These are phyloP conservation scores for Nannochloropsis salina DNA, from an alignment of 108 stramenopile genomes.

Conservation along the genomic window DNA sequence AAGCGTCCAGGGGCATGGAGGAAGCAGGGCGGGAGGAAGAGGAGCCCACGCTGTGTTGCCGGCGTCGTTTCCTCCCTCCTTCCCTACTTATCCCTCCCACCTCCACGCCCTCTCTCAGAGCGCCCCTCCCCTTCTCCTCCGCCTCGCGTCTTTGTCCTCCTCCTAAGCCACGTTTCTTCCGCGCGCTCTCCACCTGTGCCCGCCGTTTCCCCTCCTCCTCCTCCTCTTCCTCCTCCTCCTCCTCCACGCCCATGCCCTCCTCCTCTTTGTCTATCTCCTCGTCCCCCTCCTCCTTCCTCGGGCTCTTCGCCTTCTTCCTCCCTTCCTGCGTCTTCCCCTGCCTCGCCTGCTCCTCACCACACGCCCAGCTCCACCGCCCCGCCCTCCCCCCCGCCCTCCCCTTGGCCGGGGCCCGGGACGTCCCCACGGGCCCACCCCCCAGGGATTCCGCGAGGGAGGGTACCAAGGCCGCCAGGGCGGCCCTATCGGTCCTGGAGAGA, in stretches of 20 bases:
- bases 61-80: neutral
- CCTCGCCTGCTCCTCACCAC: neutral
- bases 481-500: neutral
- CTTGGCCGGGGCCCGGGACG: neutral
- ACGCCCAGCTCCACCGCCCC: neutral
- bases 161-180: neutral
- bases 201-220: neutral
- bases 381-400: neutral
- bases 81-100: neutral
- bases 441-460: neutral
- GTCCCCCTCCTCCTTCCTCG: neutral
- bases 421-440: neutral
- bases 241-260: neutral
- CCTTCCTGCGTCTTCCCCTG: neutral
- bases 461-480: neutral
- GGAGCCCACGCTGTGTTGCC: neutral
- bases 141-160: neutral
- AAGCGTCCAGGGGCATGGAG: neutral
- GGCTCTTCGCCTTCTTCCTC: neutral
- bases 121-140: neutral
- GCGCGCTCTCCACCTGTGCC: neutral
- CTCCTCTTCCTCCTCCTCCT: neutral
- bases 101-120: neutral
- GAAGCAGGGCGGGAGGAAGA: neutral
- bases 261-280: neutral